Conservation (phyloP, 2,329 filamentous ascomycete species). For the Madurella mycetomatis region DNA sequence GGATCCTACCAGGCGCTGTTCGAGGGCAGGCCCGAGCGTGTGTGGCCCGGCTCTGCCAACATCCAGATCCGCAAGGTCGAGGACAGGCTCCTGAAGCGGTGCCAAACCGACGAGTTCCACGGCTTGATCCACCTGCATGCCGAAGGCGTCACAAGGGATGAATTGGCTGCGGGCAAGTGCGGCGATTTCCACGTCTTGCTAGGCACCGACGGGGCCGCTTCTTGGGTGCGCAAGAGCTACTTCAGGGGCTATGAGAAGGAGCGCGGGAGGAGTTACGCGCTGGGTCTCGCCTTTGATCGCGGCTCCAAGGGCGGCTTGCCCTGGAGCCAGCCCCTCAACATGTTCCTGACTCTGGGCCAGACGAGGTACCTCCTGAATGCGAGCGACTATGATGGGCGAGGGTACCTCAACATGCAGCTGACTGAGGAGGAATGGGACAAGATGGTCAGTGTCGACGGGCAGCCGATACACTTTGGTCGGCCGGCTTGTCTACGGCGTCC, state of each 20-base stretch:
- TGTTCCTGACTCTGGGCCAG: conserved; percentile 36
- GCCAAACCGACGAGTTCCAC: conserved; percentile 31
- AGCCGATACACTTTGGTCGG: conserved; percentile 32
- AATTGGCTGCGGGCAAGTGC: conserved; percentile 26
- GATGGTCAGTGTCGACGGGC: conserved; percentile 31
- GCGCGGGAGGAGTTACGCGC: conserved; percentile 32
- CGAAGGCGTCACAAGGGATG: conserved; percentile 29
- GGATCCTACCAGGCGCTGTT: conserved; percentile 30
- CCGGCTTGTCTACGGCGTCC: conserved; percentile 30
- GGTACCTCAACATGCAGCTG: conserved; percentile 36
- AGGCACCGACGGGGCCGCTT: conserved; percentile 34
- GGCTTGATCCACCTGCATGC: conserved; percentile 33
- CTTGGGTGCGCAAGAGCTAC: conserved; percentile 33
- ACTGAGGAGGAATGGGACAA: conserved; percentile 35
- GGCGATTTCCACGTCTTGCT: conserved; percentile 36
- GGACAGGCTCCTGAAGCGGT: conserved; percentile 33
- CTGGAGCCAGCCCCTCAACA: conserved; percentile 34
- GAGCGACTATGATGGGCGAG: conserved; percentile 32
- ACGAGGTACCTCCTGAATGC: conserved; percentile 36
- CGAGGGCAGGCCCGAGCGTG: conserved; percentile 31
- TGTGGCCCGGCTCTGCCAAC: conserved; percentile 36
- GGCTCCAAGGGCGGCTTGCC: conserved; percentile 29
- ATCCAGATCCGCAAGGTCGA: conserved; percentile 38
- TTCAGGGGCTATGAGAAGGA: conserved; percentile 35
- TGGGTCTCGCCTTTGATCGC: conserved; percentile 34